phyloP scores from a whole-genome alignment of 768 basidiomycete genomes.

The Phylloporus sp. region DNA sequence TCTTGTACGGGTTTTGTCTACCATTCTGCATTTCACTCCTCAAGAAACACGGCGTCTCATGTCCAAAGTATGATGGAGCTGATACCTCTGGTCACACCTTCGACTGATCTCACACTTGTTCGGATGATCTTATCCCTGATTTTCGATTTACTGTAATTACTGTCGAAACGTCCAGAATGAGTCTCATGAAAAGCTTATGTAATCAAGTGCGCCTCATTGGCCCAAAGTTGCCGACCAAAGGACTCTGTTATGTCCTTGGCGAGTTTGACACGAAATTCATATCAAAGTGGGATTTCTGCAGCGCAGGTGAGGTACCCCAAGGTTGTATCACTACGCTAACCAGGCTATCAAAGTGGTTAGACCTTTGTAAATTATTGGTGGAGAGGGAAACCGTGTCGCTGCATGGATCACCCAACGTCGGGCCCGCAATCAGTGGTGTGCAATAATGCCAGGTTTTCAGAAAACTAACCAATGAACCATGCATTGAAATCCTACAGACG shows the following conservation, averaged over 20 bases:
- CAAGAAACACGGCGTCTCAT: conserved; percentile 88
- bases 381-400: conserved; percentile 44
- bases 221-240: too few relatives aligned
- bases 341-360: conserved; percentile 79
- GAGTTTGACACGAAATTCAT: conserved; percentile 69
- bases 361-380: conserved; percentile 58
- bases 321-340: too few relatives aligned
- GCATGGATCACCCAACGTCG: conserved; percentile 38
- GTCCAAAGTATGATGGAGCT: conserved; percentile 63
- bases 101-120: not conserved
- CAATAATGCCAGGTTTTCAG: not conserved
- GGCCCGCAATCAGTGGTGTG: conserved; percentile 59
- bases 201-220: not conserved
- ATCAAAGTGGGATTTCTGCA: conserved; percentile 64
- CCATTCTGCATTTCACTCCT: conserved; percentile 91
- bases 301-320: conserved; percentile 53
- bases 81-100: conserved; percentile 1
- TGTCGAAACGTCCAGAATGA: not conserved
- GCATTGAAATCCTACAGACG: conserved; percentile 42
- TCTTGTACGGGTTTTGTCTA: conserved; percentile 86
- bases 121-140: not conserved
- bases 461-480: conserved; percentile 2
- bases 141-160: not conserved
- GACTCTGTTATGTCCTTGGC: conserved; percentile 69
- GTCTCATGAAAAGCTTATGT: too few relatives aligned